Percentiles rank a stretch among this genome's conserved stretches.
phyloP scores from a whole-genome alignment of 306 rosid genomes.

The Dalbergia cultrata region DNA sequence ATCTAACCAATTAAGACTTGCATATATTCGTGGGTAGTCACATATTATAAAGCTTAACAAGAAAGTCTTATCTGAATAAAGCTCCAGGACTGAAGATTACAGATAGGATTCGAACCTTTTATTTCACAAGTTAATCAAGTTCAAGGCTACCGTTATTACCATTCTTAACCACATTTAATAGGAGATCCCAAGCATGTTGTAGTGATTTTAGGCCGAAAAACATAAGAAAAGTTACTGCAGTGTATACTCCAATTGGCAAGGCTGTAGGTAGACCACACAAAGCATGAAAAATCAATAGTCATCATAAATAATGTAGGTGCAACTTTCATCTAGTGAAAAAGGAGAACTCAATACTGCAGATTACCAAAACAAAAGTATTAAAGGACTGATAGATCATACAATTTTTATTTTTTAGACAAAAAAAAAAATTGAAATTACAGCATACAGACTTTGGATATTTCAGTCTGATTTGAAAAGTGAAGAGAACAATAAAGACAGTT shows the following conservation, averaged over 20 bases:
- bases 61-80: neutral
- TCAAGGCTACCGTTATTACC: constrained; percentile 70
- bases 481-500: constrained; percentile 1
- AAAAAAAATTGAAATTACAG: neutral
- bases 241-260: constrained; percentile 96
- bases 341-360: constrained; percentile 10
- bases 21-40: constrained; percentile 3
- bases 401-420: neutral
- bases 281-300: constrained; percentile 34
- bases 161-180: constrained; percentile 60
- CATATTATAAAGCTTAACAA: neutral
- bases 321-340: constrained; percentile 7
- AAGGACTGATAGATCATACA: neutral
- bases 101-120: constrained; percentile 68
- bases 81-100: neutral
- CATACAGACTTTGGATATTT: constrained; percentile 19
- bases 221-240: constrained; percentile 91
- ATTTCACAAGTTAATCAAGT: constrained; percentile 88
- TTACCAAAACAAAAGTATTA: neutral
- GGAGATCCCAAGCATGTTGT: constrained; percentile 97
- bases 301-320: neutral
- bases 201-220: constrained; percentile 92
- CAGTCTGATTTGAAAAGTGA: constrained; percentile 33
- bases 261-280: constrained; percentile 65
- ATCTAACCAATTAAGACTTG: constrained; percentile 36